Evolutionary conservation across 1,284 basidiomycete genomes (phyloP), one percentile per base, ranked within the genome.

Genomic region (Wallemia mellicola): DNA sequence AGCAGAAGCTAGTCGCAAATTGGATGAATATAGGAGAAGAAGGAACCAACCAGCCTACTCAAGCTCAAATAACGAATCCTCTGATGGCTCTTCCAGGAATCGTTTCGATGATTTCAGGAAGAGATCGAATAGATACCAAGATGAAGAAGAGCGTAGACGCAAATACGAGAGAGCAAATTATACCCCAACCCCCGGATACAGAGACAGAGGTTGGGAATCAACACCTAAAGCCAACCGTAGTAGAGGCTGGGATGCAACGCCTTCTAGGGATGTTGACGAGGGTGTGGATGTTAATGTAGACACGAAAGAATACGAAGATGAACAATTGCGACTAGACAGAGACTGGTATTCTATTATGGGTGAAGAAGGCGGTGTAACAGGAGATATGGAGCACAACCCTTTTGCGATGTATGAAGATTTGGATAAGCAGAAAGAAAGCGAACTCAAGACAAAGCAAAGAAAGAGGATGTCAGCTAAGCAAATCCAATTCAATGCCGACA

Each of bases 261-360:
- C n/a, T n/a, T n/a, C n/a, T n/a, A n/a, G n/a, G n/a, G n/a, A n/a
- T n/a, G n/a, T n/a, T n/a, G n/a, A n/a, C n/a, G n/a, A n/a, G n/a
- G n/a, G n/a, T n/a, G n/a, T n/a, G n/a, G n/a, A n/a, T n/a, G n/a
- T n/a, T n/a, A 7, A 9, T 19, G n/a, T n/a, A 5, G 14, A 71
- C 66, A 75, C 77, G 28, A 75, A 83, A 60, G 89, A 91, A 65
- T 95, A 88, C 88, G 89, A 92, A 68, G 88, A 94, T 64, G 89
- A 94, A 68, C 86, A 92, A 68, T 76, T 87, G 7, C 76, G 77
- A 57, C 68, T 94, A 65, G 89, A 95, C 68, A 75, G 89, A 19
- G 87, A 92, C 68, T 96, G 89, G 89, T 96, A 95, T 24, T 57
- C 55, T 67, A 83, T 79, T 62, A 79, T 80, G 48, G 85, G 86